A percentile compares a stretch with the other conserved stretches of the same genome.
Evolutionary conservation across 371 early-diverging fungal genomes (phyloP).

Genomic region (Syncephalastrum racemosum): DNA sequence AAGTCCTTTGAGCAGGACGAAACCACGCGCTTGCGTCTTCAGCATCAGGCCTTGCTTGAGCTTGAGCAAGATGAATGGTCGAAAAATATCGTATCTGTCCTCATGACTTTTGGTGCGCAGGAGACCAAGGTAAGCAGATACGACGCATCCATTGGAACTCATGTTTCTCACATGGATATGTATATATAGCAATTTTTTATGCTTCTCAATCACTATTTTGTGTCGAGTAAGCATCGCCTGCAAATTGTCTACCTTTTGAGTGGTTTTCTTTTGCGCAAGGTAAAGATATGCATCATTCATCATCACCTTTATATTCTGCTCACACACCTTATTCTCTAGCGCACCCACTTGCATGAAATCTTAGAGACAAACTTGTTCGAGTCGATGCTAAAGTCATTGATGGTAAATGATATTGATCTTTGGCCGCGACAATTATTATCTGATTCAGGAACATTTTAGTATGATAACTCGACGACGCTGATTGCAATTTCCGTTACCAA

Average conservation of each 20-base stretch:
- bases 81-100: conserved; percentile 30
- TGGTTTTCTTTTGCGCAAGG: conserved; percentile 59
- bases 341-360: conserved; percentile 63
- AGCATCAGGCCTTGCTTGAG: conserved; percentile 38
- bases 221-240: conserved; percentile 52
- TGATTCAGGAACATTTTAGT: conserved; percentile 30
- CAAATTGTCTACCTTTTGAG: conserved; percentile 58
- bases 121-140: conserved; percentile 37
- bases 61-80: conserved; percentile 51
- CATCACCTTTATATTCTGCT: conserved; percentile 6
- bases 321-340: conserved; percentile 21
- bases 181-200: conserved; percentile 48
- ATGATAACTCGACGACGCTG: conserved; percentile 62
- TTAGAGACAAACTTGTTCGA: conserved; percentile 57
- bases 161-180: not conserved
- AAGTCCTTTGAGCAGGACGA: conserved; percentile 15
- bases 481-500: conserved; percentile 64
- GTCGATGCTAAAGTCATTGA: conserved; percentile 57
- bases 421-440: not conserved
- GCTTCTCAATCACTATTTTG: conserved; percentile 52
- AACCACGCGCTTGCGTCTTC: conserved; percentile 16
- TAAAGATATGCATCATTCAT: conserved; percentile 13
- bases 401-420: conserved; percentile 37
- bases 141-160: not conserved
- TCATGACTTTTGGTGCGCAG: conserved; percentile 40